Conservation (phyloP, 2,329 filamentous ascomycete species). For the Camillea tinctor region DNA sequence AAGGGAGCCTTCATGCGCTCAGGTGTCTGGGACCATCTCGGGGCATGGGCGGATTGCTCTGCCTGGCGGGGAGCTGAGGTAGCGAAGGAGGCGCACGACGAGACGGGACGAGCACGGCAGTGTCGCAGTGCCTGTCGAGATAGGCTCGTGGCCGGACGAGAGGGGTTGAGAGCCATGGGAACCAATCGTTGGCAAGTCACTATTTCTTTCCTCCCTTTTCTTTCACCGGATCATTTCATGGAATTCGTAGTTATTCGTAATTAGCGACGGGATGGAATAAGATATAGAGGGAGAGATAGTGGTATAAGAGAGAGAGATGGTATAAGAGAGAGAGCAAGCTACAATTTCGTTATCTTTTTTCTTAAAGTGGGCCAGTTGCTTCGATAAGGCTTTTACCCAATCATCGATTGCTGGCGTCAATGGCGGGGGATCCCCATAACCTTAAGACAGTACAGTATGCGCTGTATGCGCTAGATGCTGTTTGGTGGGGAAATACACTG, state of each 20-base stretch:
- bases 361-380: not conserved
- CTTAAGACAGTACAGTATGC: not conserved
- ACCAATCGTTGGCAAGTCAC: not conserved
- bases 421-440: not conserved
- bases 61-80: conserved; percentile 18
- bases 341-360: not conserved
- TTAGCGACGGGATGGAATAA: not conserved
- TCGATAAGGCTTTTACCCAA: not conserved
- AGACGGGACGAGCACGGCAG: conserved; percentile 22
- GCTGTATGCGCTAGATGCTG: not conserved
- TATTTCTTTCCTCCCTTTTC: conserved; percentile 7
- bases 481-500: not conserved
- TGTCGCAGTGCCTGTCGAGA: conserved; percentile 33
- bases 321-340: not conserved
- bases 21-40: conserved; percentile 72
- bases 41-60: conserved; percentile 31
- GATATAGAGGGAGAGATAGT: not conserved
- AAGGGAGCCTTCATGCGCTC: conserved; percentile 68
- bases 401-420: not conserved
- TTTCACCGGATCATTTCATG: conserved; percentile 12
- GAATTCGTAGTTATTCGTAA: not conserved
- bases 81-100: conserved; percentile 26
- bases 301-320: not conserved
- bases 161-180: conserved; percentile 36
- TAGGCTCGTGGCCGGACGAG: conserved; percentile 33